These are phyloP conservation scores for Jaenimonas drosophilae DNA, from an alignment of 208 protist genomes.

Conservation along the genomic window DNA sequence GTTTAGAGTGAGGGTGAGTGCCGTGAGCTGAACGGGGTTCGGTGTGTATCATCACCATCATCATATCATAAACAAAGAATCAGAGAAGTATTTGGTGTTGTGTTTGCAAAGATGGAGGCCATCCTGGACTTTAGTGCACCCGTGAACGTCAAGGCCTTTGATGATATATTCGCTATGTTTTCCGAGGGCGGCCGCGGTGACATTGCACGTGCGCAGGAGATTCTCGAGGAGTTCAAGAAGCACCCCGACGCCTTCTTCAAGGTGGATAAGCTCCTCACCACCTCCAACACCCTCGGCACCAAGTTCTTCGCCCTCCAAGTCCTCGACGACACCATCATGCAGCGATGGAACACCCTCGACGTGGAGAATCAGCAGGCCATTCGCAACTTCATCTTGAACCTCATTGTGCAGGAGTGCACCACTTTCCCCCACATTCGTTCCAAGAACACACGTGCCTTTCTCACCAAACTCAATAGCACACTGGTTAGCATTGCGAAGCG, in stretches of 20 bases:
- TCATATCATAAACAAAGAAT: too few relatives aligned
- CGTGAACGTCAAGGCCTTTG: constrained; percentile 66
- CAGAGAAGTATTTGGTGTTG: too few relatives aligned
- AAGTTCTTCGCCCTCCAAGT: constrained; percentile 92
- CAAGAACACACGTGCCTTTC: constrained; percentile 44
- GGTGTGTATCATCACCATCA: too few relatives aligned
- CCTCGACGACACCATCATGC: constrained; percentile 90
- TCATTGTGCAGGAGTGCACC: constrained; percentile 88
- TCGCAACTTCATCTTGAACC: constrained; percentile 92
- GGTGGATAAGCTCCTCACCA: constrained; percentile 88
- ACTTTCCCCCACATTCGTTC: constrained; percentile 41
- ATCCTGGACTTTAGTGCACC: constrained; percentile 65
- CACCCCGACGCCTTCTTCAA: constrained; percentile 87
- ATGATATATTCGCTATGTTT: constrained; percentile 42
- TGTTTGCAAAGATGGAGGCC: constrained; percentile 48
- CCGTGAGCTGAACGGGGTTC: too few relatives aligned
- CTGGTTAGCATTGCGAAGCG: constrained; percentile 96
- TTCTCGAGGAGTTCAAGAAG: constrained; percentile 88
- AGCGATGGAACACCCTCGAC: constrained; percentile 94
- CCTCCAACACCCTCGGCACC: constrained; percentile 54
- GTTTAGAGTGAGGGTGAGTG: too few relatives aligned
- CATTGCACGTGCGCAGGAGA: constrained; percentile 68
- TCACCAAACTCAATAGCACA: constrained; percentile 88
- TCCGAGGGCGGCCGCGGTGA: constrained; percentile 33
- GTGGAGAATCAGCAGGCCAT: constrained; percentile 88